Evolutionary conservation across 2,329 filamentous ascomycete species (phyloP), one percentile per base, ranked within the genome.

Genomic region (Xylaria sp.): DNA sequence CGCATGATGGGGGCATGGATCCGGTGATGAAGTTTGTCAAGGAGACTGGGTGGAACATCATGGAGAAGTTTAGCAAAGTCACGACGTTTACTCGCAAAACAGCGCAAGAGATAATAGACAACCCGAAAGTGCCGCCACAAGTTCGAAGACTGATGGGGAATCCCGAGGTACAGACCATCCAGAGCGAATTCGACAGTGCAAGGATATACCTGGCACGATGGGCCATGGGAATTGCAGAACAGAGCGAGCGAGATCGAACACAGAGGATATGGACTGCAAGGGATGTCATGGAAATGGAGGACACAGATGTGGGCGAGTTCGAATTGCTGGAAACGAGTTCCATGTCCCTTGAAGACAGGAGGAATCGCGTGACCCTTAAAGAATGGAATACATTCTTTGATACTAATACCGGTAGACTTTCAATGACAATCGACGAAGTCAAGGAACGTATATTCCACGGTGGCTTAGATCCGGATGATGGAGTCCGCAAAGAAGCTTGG

Each of bases 161-260:
- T 72, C 94, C 94, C 0, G 94, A 99, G 77, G 94, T 99, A 0
- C 94, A 98, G 82, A 98, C 93, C 0, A 80, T 99, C 25, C 94
- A 98, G 78, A 94, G 98, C 69, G 97, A 99, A 78, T 99, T 98
- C 75, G 97, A 99, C 83, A 97, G 94, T 75, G 96, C 97, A 3
- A 88, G 96, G 72, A 86, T 99, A 68, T 99, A 99, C 78, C 86
- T 99, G 47, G 96, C 96, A 25, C 87, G 96, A 71, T 99, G 96
- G 96, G 96, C 96, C 2, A 98, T 99, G 96, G 94, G 94, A 8
- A 97, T 99, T 72, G 94, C 96, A 0, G 97, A 99, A 79, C 96
- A 99, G 82, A 95, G 94, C 75, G 96, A 99, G 77, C 87, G 90
- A 47, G 96, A 99, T 75, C 86, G 91, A 27, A 92, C 90, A 60